A percentile compares a stretch with the other conserved stretches of the same genome.
phyloP scores from a whole-genome alignment of 1,284 basidiomycete genomes.

The Cryptococcus sp. region DNA sequence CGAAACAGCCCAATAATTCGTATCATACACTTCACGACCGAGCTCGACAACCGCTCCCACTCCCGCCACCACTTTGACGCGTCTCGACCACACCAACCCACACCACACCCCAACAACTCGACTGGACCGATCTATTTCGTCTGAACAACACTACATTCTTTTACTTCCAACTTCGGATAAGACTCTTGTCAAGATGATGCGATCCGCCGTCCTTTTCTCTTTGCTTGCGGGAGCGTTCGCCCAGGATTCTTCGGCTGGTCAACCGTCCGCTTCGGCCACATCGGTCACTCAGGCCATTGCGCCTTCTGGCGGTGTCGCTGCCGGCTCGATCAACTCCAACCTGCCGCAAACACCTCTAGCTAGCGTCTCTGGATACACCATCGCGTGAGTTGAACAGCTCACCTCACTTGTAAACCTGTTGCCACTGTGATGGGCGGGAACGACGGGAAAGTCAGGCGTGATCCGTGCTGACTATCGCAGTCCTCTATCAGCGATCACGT shows the following conservation, averaged over 20 bases:
- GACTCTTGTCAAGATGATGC: background rate
- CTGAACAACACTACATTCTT: background rate
- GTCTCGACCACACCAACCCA: too few relatives aligned
- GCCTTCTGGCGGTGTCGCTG: conserved; percentile 3
- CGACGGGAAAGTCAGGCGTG: background rate
- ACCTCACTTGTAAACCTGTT: background rate
- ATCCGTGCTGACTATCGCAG: conserved; percentile 10
- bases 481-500: conserved; percentile 56
- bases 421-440: background rate
- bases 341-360: conserved; percentile 28
- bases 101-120: too few relatives aligned
- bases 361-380: conserved; percentile 27
- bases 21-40: too few relatives aligned
- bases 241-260: conserved; percentile 6
- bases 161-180: too few relatives aligned
- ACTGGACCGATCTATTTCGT: too few relatives aligned
- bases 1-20: too few relatives aligned
- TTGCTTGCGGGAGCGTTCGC: conserved; percentile 15
- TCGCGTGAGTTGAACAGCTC: conserved; percentile 34
- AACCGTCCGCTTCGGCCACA: background rate
- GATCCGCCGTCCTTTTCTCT: conserved; percentile 15
- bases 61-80: too few relatives aligned
- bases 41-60: too few relatives aligned
- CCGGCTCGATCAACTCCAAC: conserved; percentile 17
- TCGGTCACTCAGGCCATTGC: conserved; percentile 14